Percentiles rank a stretch among this genome's conserved stretches.
phyloP scores from a whole-genome alignment of 768 basidiomycete species.

The Pleurotus ostreatus region DNA sequence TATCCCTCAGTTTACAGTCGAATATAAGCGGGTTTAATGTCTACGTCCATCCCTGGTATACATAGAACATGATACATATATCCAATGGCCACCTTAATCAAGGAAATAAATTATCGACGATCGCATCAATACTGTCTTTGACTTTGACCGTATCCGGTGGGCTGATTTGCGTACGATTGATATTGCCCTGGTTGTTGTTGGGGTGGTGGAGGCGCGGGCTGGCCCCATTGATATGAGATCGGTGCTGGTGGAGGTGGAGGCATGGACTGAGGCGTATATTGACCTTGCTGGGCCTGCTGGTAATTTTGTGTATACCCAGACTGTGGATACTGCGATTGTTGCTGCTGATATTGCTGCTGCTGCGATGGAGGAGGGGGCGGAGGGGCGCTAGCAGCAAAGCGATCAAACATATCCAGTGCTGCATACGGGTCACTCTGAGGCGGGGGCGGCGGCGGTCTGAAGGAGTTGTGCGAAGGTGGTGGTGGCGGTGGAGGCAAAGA shows the following conservation, averaged over 20 bases:
- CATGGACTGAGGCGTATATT: slow-evolving; percentile 15
- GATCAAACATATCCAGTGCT: slow-evolving; percentile 22
- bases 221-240: slow-evolving; percentile 16
- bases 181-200: slow-evolving; percentile 20
- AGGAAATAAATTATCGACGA: not conserved
- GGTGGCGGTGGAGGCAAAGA: slow-evolving; percentile 19
- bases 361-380: slow-evolving; percentile 18
- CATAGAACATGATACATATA: no score
- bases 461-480: slow-evolving; percentile 20
- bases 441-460: slow-evolving; percentile 15
- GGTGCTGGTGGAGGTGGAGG: slow-evolving; percentile 11
- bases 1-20: no score
- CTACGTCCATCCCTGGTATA: no score
- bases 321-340: slow-evolving; percentile 7
- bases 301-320: slow-evolving; percentile 11
- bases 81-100: not conserved
- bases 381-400: slow-evolving; percentile 1
- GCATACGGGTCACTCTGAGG: slow-evolving; percentile 32
- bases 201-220: slow-evolving; percentile 16
- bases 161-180: slow-evolving; percentile 18
- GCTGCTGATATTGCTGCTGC: slow-evolving; percentile 13
- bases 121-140: not conserved
- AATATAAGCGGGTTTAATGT: no score
- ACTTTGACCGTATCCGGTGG: not conserved
- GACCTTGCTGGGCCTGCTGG: slow-evolving; percentile 18